These are phyloP conservation scores for Sarcodon aspratus DNA, from an alignment of 768 basidiomycete species.

Conservation along the genomic window DNA sequence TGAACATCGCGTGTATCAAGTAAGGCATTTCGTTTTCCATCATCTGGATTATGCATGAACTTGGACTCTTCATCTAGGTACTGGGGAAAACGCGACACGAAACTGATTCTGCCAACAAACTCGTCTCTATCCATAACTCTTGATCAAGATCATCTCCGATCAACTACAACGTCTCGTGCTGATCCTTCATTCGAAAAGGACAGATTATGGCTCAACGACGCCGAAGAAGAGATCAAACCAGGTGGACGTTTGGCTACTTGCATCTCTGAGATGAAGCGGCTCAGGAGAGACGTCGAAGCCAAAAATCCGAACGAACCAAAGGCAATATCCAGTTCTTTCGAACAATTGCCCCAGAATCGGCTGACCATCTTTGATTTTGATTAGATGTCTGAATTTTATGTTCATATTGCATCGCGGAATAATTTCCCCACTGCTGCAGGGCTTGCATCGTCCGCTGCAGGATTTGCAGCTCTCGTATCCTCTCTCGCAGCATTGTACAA, in stretches of 20 bases:
- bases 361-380: not conserved
- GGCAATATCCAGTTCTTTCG: conserved; percentile 26
- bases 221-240: conserved; percentile 78
- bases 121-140: conserved; percentile 97
- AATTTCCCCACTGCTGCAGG: conserved; percentile 99
- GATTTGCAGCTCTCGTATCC: conserved; percentile 89
- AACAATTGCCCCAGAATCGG: conserved; percentile 1
- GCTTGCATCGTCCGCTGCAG: conserved; percentile 93
- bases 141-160: conserved; percentile 89
- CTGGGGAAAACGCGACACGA: conserved; percentile 98
- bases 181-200: conserved; percentile 67
- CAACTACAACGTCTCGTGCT: conserved; percentile 86
- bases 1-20: conserved; percentile 99
- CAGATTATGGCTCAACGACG: conserved; percentile 90
- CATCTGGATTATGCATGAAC: conserved; percentile 1
- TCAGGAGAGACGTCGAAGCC: conserved; percentile 69
- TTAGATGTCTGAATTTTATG: conserved; percentile 57
- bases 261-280: conserved; percentile 74
- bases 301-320: conserved; percentile 52
- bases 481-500: conserved; percentile 82
- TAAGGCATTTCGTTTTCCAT: conserved; percentile 21
- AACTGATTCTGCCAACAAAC: conserved; percentile 93
- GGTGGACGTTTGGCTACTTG: conserved; percentile 76
- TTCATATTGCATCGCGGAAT: conserved; percentile 92
- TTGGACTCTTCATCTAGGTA: conserved; percentile 42